Percentiles rank a stretch among this genome's conserved stretches.
These are phyloP conservation scores for Mycena capillaripes DNA, from an alignment of 768 basidiomycete species.

Conservation along the genomic window DNA sequence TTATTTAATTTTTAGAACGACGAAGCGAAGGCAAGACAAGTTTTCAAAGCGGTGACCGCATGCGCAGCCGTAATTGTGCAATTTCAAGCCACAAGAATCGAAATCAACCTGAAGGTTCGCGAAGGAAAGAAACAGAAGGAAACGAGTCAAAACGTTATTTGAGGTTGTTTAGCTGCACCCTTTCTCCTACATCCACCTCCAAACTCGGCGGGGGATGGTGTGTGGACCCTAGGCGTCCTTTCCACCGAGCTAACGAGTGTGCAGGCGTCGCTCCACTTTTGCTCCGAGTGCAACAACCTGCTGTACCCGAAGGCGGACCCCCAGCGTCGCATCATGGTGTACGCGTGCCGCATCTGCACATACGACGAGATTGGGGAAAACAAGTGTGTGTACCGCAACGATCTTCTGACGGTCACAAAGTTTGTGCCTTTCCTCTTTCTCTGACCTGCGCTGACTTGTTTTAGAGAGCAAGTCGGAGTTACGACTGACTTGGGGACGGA, in stretches of 20 bases:
- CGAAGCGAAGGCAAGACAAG: no score
- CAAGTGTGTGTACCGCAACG: constrained; percentile 93
- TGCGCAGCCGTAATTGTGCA: no score
- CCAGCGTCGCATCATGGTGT: constrained; percentile 87
- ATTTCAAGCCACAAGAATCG: no score
- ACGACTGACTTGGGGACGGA: constrained; percentile 91
- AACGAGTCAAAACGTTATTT: no score
- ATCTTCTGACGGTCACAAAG: constrained; percentile 95
- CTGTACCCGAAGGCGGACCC: constrained; percentile 94
- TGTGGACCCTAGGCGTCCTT: background rate
- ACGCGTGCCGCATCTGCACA: constrained; percentile 91
- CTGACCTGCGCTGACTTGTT: background rate
- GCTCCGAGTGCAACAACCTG: constrained; percentile 95
- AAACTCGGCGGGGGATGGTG: background rate
- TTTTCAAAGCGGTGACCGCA: no score
- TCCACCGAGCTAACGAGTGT: background rate
- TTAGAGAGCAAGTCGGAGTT: constrained; percentile 93
- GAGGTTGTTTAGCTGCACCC: no score
- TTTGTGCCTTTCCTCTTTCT: constrained; percentile 47
- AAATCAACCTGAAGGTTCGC: no score
- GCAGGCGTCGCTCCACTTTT: constrained; percentile 90
- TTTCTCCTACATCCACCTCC: no score
- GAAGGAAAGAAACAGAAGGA: no score
- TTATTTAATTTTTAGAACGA: no score
- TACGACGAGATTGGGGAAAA: constrained; percentile 90